Evolutionary conservation across 345 rosid species (phyloP), one percentile per base, ranked within the genome.

Genomic region (Eutrema japonicum): DNA sequence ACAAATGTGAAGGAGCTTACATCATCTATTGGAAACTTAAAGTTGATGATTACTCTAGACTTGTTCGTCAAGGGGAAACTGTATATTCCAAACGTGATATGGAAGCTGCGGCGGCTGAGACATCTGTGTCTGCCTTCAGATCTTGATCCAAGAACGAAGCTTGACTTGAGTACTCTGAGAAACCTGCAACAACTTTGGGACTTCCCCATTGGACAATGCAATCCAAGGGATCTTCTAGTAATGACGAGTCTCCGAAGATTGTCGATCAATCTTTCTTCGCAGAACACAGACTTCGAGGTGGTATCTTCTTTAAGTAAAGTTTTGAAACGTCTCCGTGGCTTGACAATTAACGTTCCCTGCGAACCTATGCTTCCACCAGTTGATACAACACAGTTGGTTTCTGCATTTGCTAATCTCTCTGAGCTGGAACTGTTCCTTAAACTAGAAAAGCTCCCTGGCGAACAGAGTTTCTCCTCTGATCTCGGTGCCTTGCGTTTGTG

Each of bases 401-500:
- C 68, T 48, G 56, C 66, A 73, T 52, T 42, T 66, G 53, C 71
- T 49, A 26, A 16, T 9, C 56, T 78, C 61, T 60, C 3, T 54
- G 45, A 54, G 36, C 54, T 74, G 57, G 64, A 68, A 62, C 57
- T 79, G 37, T 58, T 60, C 16, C 66, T 46, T 29, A 38, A 27
- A 40, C 36, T 71, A 48, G 68, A 61, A n/a, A 71, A 59, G 77
- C 64, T 82, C 4, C 72, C 72, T 0, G 51, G 32, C 42, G 52
- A 8, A 82, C 84, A 29, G 66, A 47, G 36, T 41, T 64, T 63
- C 32, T 70, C 57, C 66, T 69, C 35, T 70, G 83, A 68, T 80
- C 82, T 49, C 54, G 76, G 8, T 72, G 69, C 62, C 41, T 82
- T 52, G 12, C 82, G 45, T 78, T 80, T 68, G 61, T 85, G 47